A percentile compares a stretch with the other conserved stretches of the same genome.
Conservation (phyloP, 2,329 filamentous ascomycete genomes). For the Pyricularia grisea region DNA sequence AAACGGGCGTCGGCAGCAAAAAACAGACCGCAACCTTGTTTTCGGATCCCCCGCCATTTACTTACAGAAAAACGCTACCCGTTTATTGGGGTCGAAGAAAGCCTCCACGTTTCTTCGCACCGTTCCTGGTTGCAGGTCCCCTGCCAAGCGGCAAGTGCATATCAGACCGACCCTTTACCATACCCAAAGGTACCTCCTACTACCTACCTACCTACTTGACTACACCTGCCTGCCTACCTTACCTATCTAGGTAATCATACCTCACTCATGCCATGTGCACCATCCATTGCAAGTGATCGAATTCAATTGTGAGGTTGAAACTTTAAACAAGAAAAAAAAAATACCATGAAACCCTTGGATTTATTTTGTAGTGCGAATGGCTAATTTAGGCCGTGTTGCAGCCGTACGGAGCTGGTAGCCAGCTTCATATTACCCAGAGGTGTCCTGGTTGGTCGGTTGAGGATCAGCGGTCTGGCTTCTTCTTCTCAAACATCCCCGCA, state of each 20-base stretch:
- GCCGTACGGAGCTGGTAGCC: neutral
- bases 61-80: neutral
- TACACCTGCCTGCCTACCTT: too few species aligned
- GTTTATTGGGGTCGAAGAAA: neutral
- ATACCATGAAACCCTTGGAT: neutral
- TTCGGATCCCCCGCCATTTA: neutral
- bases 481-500: neutral
- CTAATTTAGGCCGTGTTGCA: conserved; percentile 1
- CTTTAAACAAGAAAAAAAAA: neutral
- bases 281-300: neutral
- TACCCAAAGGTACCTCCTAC: neutral
- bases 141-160: neutral
- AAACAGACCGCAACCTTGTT: neutral
- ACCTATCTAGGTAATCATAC: neutral
- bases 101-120: neutral
- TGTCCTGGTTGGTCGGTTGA: neutral
- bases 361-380: neutral
- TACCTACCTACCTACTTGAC: too few species aligned
- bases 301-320: neutral
- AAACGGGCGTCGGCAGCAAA: conserved; percentile 1
- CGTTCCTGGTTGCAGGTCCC: neutral
- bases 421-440: neutral
- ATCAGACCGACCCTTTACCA: neutral
- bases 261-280: neutral
- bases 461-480: neutral